Conservation (phyloP, 2,329 filamentous ascomycete species). For the Tolypocladium album region DNA sequence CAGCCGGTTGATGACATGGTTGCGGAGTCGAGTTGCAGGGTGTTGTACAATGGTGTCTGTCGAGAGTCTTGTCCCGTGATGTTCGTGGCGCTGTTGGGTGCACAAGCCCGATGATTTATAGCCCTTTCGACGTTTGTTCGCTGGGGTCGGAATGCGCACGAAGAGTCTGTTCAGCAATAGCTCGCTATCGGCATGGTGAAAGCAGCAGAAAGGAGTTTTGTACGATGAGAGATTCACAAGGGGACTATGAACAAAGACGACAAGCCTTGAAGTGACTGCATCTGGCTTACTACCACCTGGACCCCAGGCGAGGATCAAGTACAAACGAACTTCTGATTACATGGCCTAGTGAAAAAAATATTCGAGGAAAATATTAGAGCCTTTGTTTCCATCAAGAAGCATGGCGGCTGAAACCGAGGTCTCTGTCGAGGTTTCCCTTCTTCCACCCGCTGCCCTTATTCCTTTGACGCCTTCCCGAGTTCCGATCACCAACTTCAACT, state of each 20-base stretch:
- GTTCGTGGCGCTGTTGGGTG: not conserved
- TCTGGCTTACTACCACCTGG: not conserved
- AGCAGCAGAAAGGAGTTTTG: not conserved
- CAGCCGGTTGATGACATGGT: not conserved
- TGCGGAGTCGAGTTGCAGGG: not conserved
- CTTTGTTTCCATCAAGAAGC: not conserved
- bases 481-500: no score
- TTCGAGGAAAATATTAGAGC: not conserved
- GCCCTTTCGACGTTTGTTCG: not conserved
- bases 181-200: not conserved
- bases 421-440: not conserved
- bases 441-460: not conserved
- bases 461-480: not conserved
- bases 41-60: not conserved
- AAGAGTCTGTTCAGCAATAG: not conserved
- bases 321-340: not conserved
- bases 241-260: not conserved
- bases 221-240: not conserved
- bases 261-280: not conserved
- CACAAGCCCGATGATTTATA: not conserved
- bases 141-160: not conserved
- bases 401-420: not conserved
- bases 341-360: not conserved
- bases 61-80: not conserved
- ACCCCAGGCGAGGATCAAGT: not conserved